phyloP scores from a whole-genome alignment of 2,329 filamentous ascomycete genomes.

The Ophiostoma triangulosporum region DNA sequence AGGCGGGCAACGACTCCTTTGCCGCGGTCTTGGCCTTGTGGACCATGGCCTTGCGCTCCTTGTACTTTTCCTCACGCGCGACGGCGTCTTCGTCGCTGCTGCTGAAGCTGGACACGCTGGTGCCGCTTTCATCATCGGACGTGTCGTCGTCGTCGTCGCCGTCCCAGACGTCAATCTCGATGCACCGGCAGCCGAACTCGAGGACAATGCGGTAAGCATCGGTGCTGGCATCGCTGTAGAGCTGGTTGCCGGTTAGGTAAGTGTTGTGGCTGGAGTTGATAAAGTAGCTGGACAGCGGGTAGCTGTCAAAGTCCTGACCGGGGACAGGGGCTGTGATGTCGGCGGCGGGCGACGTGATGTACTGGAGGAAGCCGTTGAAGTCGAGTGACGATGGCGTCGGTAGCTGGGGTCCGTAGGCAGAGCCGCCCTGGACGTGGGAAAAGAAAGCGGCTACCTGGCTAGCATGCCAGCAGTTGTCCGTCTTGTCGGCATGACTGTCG shows the following conservation, averaged over 20 bases:
- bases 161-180: constrained; percentile 74
- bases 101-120: constrained; percentile 31
- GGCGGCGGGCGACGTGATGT: constrained; percentile 39
- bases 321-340: constrained; percentile 28
- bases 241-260: constrained; percentile 78
- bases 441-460: constrained; percentile 33
- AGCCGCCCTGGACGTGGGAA: constrained; percentile 32
- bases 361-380: constrained; percentile 36
- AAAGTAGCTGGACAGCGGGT: constrained; percentile 80
- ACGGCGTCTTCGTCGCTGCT: constrained; percentile 23
- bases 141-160: background rate
- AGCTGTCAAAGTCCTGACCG: constrained; percentile 42
- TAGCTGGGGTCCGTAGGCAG: constrained; percentile 17
- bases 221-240: constrained; percentile 74
- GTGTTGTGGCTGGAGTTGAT: constrained; percentile 94
- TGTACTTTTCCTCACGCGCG: constrained; percentile 1
- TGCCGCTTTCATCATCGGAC: background rate
- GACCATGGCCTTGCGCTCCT: constrained; percentile 44
- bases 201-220: constrained; percentile 78
- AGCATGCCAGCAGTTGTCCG: constrained; percentile 30
- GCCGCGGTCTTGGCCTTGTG: constrained; percentile 54
- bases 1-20: constrained; percentile 39
- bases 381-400: constrained; percentile 24
- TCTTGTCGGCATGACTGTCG: constrained; percentile 27
- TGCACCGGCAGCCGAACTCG: constrained; percentile 73